Percentiles rank a stretch among this genome's conserved stretches.
phyloP scores from a whole-genome alignment of 805 yeast genomes.

The Candida nitratophila region DNA sequence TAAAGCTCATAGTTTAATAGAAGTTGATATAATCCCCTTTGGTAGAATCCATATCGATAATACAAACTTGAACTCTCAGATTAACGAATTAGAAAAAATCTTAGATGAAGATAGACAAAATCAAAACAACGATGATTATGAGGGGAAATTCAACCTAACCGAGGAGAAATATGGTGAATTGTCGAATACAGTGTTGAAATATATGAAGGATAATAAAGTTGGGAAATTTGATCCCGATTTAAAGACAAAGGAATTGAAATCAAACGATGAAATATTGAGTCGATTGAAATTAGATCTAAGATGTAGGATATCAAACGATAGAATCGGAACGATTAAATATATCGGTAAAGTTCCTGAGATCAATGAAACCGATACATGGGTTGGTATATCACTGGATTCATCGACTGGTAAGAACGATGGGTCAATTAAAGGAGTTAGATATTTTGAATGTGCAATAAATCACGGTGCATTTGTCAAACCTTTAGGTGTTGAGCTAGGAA shows the following conservation, averaged over 20 bases:
- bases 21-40: slow-evolving; percentile 25
- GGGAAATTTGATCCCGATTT: slow-evolving; percentile 63
- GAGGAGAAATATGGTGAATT: slow-evolving; percentile 58
- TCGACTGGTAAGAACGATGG: slow-evolving; percentile 89
- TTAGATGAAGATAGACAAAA: slow-evolving; percentile 2
- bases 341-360: slow-evolving; percentile 64
- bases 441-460: slow-evolving; percentile 47
- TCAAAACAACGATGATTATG: slow-evolving; percentile 23
- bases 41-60: slow-evolving; percentile 55
- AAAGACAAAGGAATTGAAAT: slow-evolving; percentile 20
- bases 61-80: slow-evolving; percentile 42
- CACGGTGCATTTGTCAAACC: slow-evolving; percentile 83
- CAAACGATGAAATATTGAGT: slow-evolving; percentile 15
- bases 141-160: slow-evolving; percentile 38
- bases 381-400: slow-evolving; percentile 80
- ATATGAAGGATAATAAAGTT: slow-evolving; percentile 64
- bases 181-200: slow-evolving; percentile 57
- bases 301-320: slow-evolving; percentile 40
- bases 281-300: slow-evolving; percentile 41
- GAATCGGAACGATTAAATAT: slow-evolving; percentile 66
- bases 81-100: slow-evolving; percentile 22
- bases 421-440: slow-evolving; percentile 46
- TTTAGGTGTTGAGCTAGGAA: slow-evolving; percentile 58
- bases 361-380: slow-evolving; percentile 52
- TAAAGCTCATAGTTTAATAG: slow-evolving; percentile 7